Evolutionary conservation across 225 moss, liverwort and hornwort genomes (phyloP).

Genomic region (Marchantia paleacea): DNA sequence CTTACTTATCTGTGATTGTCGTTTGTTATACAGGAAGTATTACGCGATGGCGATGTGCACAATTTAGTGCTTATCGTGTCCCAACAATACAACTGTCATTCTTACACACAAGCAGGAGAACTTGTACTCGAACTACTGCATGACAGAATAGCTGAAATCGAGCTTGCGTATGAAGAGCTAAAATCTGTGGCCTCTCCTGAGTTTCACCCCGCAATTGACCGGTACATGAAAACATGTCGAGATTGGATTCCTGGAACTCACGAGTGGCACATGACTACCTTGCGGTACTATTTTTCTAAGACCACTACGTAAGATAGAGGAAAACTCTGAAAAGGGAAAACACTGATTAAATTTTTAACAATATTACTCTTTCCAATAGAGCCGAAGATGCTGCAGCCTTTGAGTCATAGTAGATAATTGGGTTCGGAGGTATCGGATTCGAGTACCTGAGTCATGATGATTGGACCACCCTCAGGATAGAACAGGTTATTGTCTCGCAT

Average conservation of each 20-base stretch:
- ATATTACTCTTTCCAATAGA: too few species aligned
- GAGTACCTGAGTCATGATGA: constrained; percentile 60
- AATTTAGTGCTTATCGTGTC: background rate
- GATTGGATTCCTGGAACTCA: background rate
- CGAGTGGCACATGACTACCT: background rate
- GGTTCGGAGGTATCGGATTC: too few species aligned
- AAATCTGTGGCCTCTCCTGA: background rate
- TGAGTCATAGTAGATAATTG: too few species aligned
- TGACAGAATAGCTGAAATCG: constrained; percentile 4
- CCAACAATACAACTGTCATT: background rate
- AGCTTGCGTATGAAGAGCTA: background rate
- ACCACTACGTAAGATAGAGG: too few species aligned
- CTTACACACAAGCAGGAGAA: background rate
- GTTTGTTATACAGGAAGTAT: background rate
- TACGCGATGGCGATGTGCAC: background rate
- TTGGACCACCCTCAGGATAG: constrained; percentile 68
- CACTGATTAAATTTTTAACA: too few species aligned
- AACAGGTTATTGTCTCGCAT: constrained; percentile 56
- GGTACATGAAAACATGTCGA: constrained; percentile 2
- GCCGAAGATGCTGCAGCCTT: too few species aligned
- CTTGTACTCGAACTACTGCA: background rate
- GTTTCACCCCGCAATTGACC: constrained; percentile 8
- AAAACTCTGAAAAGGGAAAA: too few species aligned
- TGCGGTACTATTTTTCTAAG: background rate
- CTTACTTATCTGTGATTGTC: too few species aligned